A percentile compares a stretch with the other conserved stretches of the same genome.
phyloP scores from a whole-genome alignment of 75 land plant genomes.

The Picea glauca region DNA sequence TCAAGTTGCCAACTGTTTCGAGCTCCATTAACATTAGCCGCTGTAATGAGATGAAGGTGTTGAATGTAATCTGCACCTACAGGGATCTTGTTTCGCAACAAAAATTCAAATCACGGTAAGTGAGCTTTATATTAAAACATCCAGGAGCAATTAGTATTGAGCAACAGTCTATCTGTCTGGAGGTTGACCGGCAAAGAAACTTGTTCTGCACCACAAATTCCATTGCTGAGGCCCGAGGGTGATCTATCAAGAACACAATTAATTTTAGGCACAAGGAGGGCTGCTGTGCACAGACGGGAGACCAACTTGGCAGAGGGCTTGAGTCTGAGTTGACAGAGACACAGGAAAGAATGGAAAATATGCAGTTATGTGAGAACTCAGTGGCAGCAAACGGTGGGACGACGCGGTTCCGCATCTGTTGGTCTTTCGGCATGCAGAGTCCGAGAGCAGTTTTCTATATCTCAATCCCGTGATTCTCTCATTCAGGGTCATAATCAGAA shows the following conservation, averaged over 20 bases:
- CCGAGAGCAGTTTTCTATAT: too few species aligned
- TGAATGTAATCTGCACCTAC: constrained; percentile 20
- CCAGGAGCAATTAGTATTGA: constrained; percentile 1
- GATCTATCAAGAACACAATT: constrained; percentile 17
- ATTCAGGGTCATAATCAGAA: too few species aligned
- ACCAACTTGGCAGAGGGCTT: constrained; percentile 15
- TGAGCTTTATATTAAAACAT: constrained; percentile 7
- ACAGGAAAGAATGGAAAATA: constrained; percentile 29
- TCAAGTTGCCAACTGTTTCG: constrained; percentile 5
- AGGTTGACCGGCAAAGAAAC: constrained; percentile 32
- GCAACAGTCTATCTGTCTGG: constrained; percentile 13
- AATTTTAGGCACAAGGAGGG: constrained; percentile 8
- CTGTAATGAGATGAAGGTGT: not conserved
- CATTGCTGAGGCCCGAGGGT: constrained; percentile 27
- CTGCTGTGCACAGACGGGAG: constrained; percentile 20
- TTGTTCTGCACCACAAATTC: constrained; percentile 18
- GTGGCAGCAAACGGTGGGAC: not conserved
- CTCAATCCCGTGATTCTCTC: too few species aligned
- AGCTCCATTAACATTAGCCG: not conserved
- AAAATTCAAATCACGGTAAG: constrained; percentile 3
- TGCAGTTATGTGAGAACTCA: constrained; percentile 29
- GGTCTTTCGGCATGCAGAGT: not conserved
- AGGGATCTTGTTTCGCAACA: constrained; percentile 17
- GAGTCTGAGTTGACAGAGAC: constrained; percentile 26
- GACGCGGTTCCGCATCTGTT: too few species aligned